Conservation (phyloP, 495 filamentous ascomycete genomes). For the Pyrenopolyporus hunteri region DNA sequence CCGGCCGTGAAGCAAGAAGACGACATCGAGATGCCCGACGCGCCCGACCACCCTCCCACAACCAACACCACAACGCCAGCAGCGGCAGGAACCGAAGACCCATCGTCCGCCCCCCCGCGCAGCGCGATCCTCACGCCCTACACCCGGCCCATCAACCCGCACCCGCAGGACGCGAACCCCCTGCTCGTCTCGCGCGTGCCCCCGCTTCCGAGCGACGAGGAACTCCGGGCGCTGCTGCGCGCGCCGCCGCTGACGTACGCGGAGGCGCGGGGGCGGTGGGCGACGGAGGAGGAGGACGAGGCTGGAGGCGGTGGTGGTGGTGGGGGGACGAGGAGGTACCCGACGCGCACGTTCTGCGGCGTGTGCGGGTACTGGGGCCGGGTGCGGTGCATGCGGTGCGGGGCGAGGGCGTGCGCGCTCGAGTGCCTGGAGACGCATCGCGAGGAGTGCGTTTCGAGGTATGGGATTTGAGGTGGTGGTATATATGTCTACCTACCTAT, state of each 20-base stretch:
- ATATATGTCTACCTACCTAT: background rate
- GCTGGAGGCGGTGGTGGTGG: too few species aligned
- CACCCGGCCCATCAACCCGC: constrained; percentile 35
- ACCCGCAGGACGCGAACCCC: constrained; percentile 63
- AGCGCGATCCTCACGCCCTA: constrained; percentile 42
- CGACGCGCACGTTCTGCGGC: constrained; percentile 78
- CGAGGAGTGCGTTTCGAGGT: constrained; percentile 71
- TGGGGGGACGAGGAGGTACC: constrained; percentile 54
- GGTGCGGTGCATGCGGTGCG: constrained; percentile 84
- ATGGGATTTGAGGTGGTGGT: constrained; percentile 69
- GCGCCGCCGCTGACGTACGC: constrained; percentile 80
- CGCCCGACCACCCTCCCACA: constrained; percentile 9
- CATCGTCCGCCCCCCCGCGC: constrained; percentile 28
- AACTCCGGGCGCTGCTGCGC: constrained; percentile 70
- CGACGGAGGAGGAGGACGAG: constrained; percentile 44
- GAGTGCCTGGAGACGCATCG: constrained; percentile 81
- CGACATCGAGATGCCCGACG: constrained; percentile 48
- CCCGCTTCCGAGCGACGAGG: constrained; percentile 65
- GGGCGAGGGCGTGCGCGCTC: constrained; percentile 77
- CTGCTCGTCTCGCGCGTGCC: constrained; percentile 69
- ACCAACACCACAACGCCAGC: background rate
- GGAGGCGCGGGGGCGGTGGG: constrained; percentile 69
- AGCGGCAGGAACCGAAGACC: constrained; percentile 21
- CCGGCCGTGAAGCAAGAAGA: constrained; percentile 38
- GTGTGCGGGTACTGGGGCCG: constrained; percentile 94